Percentiles rank a stretch among this genome's conserved stretches.
Conservation (phyloP, 169 alveolate species). For the Neospora caninum region DNA sequence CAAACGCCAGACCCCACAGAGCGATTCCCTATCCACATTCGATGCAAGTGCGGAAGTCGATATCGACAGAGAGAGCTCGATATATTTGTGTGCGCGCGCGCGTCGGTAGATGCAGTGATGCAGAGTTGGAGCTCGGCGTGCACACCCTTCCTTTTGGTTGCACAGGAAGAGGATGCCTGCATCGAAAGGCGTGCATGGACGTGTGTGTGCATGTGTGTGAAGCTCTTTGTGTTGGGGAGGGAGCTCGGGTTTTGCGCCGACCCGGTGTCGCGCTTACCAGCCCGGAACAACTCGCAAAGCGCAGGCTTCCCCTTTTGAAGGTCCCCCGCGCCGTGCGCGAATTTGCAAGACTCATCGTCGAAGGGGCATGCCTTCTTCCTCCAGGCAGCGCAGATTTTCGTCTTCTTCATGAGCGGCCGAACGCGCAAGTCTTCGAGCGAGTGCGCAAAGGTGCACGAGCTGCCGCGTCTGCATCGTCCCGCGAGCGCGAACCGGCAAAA, state of each 20-base stretch:
- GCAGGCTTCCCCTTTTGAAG: slow-evolving; percentile 47
- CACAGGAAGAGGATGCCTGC: no score
- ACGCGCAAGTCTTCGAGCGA: slow-evolving; percentile 66
- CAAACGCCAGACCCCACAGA: background rate
- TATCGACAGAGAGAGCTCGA: no score
- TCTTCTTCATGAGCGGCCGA: slow-evolving; percentile 66
- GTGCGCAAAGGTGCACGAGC: slow-evolving; percentile 69
- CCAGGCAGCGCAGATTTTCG: slow-evolving; percentile 46
- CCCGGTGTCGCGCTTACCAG: background rate
- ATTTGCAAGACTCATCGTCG: slow-evolving; percentile 47
- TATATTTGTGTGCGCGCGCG: no score
- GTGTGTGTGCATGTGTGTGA: background rate
- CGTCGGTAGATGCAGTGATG: no score
- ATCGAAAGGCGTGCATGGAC: background rate
- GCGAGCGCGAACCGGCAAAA: slow-evolving; percentile 61
- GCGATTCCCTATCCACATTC: no score
- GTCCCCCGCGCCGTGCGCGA: slow-evolving; percentile 69
- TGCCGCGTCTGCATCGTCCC: slow-evolving; percentile 70
- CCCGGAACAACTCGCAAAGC: background rate
- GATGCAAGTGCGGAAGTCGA: no score
- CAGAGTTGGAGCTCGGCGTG: no score
- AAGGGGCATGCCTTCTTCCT: slow-evolving; percentile 7
- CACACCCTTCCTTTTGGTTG: no score
- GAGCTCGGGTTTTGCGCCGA: no score
- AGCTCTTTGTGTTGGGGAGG: no score